Percentiles rank a stretch among this genome's conserved stretches.
Evolutionary conservation across 1,139 yeast genomes (phyloP).

Genomic region (Candida gigantensis): DNA sequence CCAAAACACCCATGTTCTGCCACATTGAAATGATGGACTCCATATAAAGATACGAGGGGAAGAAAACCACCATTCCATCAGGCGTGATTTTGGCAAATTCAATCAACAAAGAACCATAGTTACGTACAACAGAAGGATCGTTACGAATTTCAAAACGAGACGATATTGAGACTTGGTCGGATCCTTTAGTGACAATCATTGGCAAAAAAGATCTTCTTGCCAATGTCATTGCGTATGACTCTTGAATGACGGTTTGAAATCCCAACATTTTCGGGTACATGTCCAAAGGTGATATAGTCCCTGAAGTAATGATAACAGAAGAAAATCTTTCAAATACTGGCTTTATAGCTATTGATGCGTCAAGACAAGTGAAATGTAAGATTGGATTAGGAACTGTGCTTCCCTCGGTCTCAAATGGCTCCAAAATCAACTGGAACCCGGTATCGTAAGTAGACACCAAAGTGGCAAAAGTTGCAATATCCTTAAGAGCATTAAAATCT

Average conservation of each 20-base stretch:
- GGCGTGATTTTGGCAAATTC: conserved; percentile 96
- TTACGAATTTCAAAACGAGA: conserved; percentile 96
- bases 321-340: conserved; percentile 94
- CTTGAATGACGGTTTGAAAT: conserved; percentile 91
- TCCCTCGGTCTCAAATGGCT: conserved; percentile 95
- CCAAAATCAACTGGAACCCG: conserved; percentile 88
- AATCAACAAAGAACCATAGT: conserved; percentile 87
- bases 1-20: conserved; percentile 97
- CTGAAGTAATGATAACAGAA: conserved; percentile 94
- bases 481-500: conserved; percentile 89
- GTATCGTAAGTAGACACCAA: conserved; percentile 90
- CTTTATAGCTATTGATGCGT: conserved; percentile 96
- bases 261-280: conserved; percentile 98
- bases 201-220: conserved; percentile 93
- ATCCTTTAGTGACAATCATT: conserved; percentile 93
- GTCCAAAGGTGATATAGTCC: conserved; percentile 96
- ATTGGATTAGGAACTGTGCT: conserved; percentile 98
- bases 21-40: conserved; percentile 97
- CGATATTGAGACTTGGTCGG: conserved; percentile 95
- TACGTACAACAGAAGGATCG: conserved; percentile 96
- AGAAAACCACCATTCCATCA: conserved; percentile 96
- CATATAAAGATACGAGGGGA: conserved; percentile 96
- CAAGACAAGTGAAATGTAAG: conserved; percentile 90
- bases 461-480: conserved; percentile 96
- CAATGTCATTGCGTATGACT: conserved; percentile 93